phyloP scores from a whole-genome alignment of 257 asterid species.

The Solanum chmielewskii region DNA sequence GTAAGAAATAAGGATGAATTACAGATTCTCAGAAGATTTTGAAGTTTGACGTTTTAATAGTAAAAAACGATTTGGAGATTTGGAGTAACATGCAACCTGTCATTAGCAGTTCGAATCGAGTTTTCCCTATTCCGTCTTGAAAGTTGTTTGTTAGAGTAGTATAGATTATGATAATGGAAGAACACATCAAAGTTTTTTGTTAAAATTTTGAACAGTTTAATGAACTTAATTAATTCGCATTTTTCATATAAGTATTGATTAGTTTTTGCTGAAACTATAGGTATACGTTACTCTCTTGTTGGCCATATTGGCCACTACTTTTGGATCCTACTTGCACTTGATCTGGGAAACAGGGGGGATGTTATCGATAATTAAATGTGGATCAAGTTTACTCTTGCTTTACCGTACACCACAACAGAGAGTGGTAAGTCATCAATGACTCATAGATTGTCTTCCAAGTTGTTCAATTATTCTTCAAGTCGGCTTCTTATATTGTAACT shows the following conservation, averaged over 20 bases:
- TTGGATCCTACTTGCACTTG: not conserved
- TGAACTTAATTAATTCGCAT: not conserved
- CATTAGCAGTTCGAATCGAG: not conserved
- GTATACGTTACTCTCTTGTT: not conserved
- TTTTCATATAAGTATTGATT: not conserved
- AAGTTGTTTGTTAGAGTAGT: not conserved
- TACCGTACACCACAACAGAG: not conserved
- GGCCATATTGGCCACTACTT: not conserved
- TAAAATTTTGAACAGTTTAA: not conserved
- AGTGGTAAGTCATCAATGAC: not conserved
- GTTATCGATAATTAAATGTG: not conserved
- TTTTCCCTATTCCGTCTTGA: not conserved
- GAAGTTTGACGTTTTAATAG: not conserved
- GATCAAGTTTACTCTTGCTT: not conserved
- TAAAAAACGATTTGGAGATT: not conserved
- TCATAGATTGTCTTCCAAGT: not conserved
- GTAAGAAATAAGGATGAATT: not conserved
- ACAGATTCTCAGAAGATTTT: not conserved
- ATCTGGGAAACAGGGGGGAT: not conserved
- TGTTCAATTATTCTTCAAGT: not conserved
- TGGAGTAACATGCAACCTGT: not conserved
- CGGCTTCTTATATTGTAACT: not conserved
- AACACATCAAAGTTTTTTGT: not conserved
- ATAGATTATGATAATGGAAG: not conserved
- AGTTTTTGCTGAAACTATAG: not conserved